These are phyloP conservation scores for Aureobasidium mangrovei DNA, from an alignment of 2,329 filamentous ascomycete genomes.

Conservation along the genomic window DNA sequence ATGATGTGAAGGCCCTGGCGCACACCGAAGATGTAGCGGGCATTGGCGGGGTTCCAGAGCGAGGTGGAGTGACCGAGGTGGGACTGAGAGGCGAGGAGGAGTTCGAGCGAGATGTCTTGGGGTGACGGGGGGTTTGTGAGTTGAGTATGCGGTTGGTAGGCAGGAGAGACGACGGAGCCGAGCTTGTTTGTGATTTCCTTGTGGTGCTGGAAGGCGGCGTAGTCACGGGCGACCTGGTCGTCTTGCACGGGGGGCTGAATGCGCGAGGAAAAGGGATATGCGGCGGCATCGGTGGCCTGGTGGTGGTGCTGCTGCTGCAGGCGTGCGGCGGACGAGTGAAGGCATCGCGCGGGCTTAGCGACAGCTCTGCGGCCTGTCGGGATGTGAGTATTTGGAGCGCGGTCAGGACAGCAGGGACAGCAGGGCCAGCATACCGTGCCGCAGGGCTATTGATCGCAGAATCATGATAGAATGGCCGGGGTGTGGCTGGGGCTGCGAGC, in stretches of 20 bases:
- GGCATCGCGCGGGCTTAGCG: slow-evolving; percentile 25
- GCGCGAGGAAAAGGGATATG: slow-evolving; percentile 19
- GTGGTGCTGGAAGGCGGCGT: slow-evolving; percentile 35
- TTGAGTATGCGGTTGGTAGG: slow-evolving; percentile 59
- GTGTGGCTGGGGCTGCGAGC: neutral
- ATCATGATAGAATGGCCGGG: slow-evolving; percentile 29
- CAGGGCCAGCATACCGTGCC: slow-evolving; percentile 26
- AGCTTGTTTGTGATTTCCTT: slow-evolving; percentile 29
- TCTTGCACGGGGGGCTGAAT: slow-evolving; percentile 17
- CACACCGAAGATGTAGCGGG: slow-evolving; percentile 87
- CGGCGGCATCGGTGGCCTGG: slow-evolving; percentile 15
- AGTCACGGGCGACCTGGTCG: slow-evolving; percentile 32
- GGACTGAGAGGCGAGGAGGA: slow-evolving; percentile 77
- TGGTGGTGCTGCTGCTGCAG: neutral
- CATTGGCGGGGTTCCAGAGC: slow-evolving; percentile 90
- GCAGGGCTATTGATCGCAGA: slow-evolving; percentile 33
- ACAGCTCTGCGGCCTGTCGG: slow-evolving; percentile 32
- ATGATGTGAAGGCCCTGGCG: slow-evolving; percentile 88
- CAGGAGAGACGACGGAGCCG: slow-evolving; percentile 34
- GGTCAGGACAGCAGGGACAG: neutral
- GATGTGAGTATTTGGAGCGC: slow-evolving; percentile 4
- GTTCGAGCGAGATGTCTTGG: slow-evolving; percentile 77
- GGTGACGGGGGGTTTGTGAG: slow-evolving; percentile 65
- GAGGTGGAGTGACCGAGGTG: slow-evolving; percentile 87
- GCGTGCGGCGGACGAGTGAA: slow-evolving; percentile 23